These are phyloP conservation scores for Mallotus nudiflorus DNA, from an alignment of 345 rosid species.

Conservation along the genomic window DNA sequence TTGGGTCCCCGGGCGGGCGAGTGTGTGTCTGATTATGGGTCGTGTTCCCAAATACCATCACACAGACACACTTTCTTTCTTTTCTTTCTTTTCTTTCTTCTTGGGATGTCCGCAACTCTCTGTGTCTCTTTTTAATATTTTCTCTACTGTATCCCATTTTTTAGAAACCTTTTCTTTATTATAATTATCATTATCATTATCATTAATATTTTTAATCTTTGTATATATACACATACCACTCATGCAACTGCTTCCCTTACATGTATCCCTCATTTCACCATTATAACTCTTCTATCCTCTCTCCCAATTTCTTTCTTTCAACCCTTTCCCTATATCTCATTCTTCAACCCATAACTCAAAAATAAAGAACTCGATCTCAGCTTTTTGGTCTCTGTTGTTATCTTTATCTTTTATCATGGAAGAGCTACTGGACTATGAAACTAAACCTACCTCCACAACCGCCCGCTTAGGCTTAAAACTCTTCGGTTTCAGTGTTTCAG, in stretches of 20 bases:
- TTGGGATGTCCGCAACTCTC: constrained; percentile 64
- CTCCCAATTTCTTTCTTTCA: too few relatives aligned
- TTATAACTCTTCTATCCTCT: too few relatives aligned
- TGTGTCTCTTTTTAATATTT: constrained; percentile 9
- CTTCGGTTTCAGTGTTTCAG: constrained; percentile 79
- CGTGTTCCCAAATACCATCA: constrained; percentile 41
- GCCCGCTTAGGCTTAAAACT: constrained; percentile 77
- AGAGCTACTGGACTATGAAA: constrained; percentile 43
- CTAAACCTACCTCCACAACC: constrained; percentile 35
- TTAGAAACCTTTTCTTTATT: not conserved
- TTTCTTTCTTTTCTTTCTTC: constrained; percentile 31
- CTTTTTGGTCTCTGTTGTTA: too few relatives aligned
- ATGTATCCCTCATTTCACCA: not conserved
- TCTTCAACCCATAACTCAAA: not conserved
- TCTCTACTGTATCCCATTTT: not conserved
- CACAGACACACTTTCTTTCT: too few relatives aligned
- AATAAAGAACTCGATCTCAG: too few relatives aligned
- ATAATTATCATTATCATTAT: constrained; percentile 1
- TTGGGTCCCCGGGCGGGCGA: constrained; percentile 49
- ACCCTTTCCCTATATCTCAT: constrained; percentile 18
- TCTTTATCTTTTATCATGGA: constrained; percentile 36
- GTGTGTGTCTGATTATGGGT: constrained; percentile 49
- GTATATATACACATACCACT: constrained; percentile 42
- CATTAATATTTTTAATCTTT: constrained; percentile 14
- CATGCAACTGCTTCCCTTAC: constrained; percentile 34